Evolutionary conservation across 352 stramenopile species (phyloP), one percentile per base, ranked within the genome.

Genomic region (Phytophthora podocarpi): DNA sequence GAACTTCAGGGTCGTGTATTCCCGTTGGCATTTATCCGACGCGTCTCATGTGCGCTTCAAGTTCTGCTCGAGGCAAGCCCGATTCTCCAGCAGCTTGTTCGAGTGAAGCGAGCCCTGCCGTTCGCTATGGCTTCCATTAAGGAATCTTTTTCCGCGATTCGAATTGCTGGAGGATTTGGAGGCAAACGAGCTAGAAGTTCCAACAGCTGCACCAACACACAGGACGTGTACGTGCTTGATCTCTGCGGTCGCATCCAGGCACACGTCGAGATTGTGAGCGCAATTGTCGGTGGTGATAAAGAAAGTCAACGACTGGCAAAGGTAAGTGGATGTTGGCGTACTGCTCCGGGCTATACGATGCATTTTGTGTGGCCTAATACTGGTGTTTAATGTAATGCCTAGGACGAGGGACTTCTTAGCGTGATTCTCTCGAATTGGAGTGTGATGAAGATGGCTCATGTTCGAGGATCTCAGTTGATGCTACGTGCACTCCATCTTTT

Each of bases 401-500:
- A 83, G 74, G 54, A 54, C 18, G 75, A 85, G 13, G 58, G 62
- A 6, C 64, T 89, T 16, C 62, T 75, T 0, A 36, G 28, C 16
- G 54, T 80, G 2, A 42, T 91, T 18, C 11, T 82, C 5, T 56
- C 59, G 6, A 89, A 91, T 47, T 91, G 82, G 82, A 82, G 46
- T 20, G 48, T 76, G 16, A 80, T 91, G 66, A 70, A 67, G 26
- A 64, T 72, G 48, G 80, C 80, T n/a, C 55, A 76, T 41, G 45
- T 60, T 16, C 70, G 76, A 26, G 71, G 69, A 15, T 87, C 79
- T 16, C 27, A 42, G 3, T 36, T 89, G 16, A 48, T 91, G 34
- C 24, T 82, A n/a, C 69, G 41, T 35, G 67, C 72, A 8, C 49
- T 90, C 21, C 67, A 67, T 8, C 69, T 89, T 11, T 20, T 88